Evolutionary conservation across 352 stramenopile genomes (phyloP).

Genomic region (Phytophthora citrophthora): DNA sequence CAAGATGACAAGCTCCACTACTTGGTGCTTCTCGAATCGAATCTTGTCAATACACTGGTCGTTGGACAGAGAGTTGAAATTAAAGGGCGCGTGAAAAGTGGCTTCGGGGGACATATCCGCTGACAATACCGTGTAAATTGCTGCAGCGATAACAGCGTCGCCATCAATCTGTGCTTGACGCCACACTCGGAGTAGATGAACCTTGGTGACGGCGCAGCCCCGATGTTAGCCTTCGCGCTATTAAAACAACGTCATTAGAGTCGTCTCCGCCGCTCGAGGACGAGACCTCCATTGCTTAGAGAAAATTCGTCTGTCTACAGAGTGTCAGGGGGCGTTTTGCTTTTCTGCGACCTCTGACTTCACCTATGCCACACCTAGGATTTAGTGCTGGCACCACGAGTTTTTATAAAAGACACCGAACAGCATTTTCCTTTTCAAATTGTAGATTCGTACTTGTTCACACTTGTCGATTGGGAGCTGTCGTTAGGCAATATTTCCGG

Average conservation of each 20-base stretch:
- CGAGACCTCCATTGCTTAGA: background rate
- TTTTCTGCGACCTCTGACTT: background rate
- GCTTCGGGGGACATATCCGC: background rate
- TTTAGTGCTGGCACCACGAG: background rate
- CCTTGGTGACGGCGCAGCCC: background rate
- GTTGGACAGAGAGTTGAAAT: constrained; percentile 2
- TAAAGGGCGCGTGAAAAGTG: background rate
- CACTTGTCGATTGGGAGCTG: constrained; percentile 1
- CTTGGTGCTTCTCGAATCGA: background rate
- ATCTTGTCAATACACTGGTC: constrained; percentile 4
- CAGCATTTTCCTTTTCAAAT: background rate
- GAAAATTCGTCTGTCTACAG: no score
- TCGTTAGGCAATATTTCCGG: background rate
- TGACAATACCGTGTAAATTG: background rate
- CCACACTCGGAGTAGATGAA: background rate
- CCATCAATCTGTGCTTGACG: background rate
- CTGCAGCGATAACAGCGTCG: background rate
- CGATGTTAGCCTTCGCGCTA: constrained; percentile 1
- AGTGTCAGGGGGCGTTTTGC: background rate
- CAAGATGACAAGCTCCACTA: background rate
- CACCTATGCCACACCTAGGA: background rate
- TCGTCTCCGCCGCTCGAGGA: background rate
- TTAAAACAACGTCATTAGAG: background rate
- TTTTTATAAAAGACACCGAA: background rate
- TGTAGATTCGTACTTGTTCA: background rate